Evolutionary conservation across 768 basidiomycete species (phyloP).

Genomic region (Leccinum fibrillosum): DNA sequence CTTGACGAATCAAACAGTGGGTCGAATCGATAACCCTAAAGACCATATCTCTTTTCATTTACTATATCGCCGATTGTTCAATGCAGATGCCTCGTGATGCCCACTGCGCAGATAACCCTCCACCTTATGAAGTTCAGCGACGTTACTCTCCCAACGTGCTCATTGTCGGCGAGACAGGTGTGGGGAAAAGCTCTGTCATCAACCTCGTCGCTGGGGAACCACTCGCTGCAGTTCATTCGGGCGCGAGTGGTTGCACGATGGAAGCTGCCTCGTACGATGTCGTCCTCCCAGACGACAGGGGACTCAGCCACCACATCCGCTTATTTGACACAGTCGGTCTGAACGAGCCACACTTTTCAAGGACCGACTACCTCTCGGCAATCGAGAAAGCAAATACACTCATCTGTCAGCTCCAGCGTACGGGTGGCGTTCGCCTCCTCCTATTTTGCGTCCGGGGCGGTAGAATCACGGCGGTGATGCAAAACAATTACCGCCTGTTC

Average conservation of each 20-base stretch:
- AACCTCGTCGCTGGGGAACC: slow-evolving; percentile 35
- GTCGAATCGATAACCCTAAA: background rate
- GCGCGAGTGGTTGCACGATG: slow-evolving; percentile 37
- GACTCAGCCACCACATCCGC: slow-evolving; percentile 19
- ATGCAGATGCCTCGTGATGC: slow-evolving; percentile 13
- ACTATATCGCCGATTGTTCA: background rate
- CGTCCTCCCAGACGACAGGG: slow-evolving; percentile 17
- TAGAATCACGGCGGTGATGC: slow-evolving; percentile 28
- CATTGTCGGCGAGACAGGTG: slow-evolving; percentile 33
- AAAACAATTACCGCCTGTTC: slow-evolving; percentile 32
- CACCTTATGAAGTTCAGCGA: slow-evolving; percentile 19
- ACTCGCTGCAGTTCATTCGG: slow-evolving; percentile 27
- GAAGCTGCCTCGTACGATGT: slow-evolving; percentile 25
- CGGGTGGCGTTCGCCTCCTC: slow-evolving; percentile 32
- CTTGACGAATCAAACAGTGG: slow-evolving; percentile 9
- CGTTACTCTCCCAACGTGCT: slow-evolving; percentile 35
- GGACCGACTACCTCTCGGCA: slow-evolving; percentile 26
- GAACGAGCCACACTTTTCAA: slow-evolving; percentile 23
- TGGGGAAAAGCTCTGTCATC: slow-evolving; percentile 40
- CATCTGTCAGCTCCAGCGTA: slow-evolving; percentile 31
- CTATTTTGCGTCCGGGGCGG: slow-evolving; percentile 34
- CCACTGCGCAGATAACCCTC: slow-evolving; percentile 10
- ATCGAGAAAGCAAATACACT: slow-evolving; percentile 34
- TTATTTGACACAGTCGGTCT: slow-evolving; percentile 36
- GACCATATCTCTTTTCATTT: background rate